Base-by-base conservation (phyloP, 305 asterid species). In the Fraxinus floribunda region DNA sequence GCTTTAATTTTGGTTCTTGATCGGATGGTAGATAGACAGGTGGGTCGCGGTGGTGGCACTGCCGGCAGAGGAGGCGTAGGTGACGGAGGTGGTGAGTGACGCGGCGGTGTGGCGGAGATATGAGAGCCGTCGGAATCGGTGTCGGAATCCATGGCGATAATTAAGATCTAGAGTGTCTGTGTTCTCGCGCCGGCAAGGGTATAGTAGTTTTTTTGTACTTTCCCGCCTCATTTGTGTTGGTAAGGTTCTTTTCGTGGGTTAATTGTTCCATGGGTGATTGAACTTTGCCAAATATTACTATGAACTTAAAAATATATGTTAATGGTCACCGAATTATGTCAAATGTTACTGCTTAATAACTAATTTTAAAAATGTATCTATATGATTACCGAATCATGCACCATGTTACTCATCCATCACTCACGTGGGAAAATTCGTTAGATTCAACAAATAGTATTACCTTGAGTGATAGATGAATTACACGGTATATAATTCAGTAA, bases 81-180 rank as follows among this genome's bases (percentile, higher is more conserved):
- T n/a, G 85, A 82, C 8, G 83, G 87, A 3, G 84, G 85, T 3
- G 88, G 83, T 36, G 91, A 91, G 64, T 87, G 76, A 44, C 84
- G 86, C 13, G 98, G 97, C 24, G 97, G 99, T 11, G 97, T 90
- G 86, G 97, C 89, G 68, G 98, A 96, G 81, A 96, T 79, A 87
- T 96, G 94, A 84, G 97, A 96, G 18, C 92, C 97, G 81, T 81
- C 96, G 73, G 99, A 92, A 82, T 92, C 94, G 78, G 95, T 90
- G 82, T 92, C 95, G 86, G 93, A 90, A 66, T 91, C 94, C 97
- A 94, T 94, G 77, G 87, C 8, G 20, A 32, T 71, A 16, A 11
- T 34, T 70, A 30, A 70, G 75, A 32, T 70, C 39, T 30, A 30
- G 18, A 30, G 39, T 30, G 41, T 70, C 0, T 32, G 76, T 2